These are phyloP conservation scores for Thraustotheca clavata DNA, from an alignment of 352 stramenopile species.

Conservation along the genomic window DNA sequence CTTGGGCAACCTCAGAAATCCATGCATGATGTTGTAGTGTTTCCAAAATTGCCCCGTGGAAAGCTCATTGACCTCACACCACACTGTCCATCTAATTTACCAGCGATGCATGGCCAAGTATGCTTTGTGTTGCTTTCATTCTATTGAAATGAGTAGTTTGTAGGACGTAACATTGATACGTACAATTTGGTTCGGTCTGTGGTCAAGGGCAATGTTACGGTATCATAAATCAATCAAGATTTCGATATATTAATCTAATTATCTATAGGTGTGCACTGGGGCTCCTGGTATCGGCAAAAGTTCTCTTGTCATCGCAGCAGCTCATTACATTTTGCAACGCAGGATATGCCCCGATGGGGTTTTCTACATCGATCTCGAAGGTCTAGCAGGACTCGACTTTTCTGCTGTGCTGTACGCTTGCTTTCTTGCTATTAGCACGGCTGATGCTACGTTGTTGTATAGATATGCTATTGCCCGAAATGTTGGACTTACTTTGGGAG, in stretches of 20 bases:
- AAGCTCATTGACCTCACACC: slow-evolving; percentile 54
- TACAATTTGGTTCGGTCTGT: slow-evolving; percentile 71
- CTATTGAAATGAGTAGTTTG: slow-evolving; percentile 37
- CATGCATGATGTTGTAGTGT: slow-evolving; percentile 60
- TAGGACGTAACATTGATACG: slow-evolving; percentile 68
- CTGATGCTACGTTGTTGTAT: neutral
- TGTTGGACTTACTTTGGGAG: slow-evolving; percentile 56
- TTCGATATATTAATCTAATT: neutral
- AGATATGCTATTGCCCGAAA: slow-evolving; percentile 69
- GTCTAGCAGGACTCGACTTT: slow-evolving; percentile 39
- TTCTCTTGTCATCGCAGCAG: slow-evolving; percentile 71
- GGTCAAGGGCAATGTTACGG: slow-evolving; percentile 61
- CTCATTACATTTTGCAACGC: slow-evolving; percentile 68
- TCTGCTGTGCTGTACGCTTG: slow-evolving; percentile 46
- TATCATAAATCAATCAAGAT: neutral
- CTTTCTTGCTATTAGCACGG: neutral
- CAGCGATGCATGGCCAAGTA: slow-evolving; percentile 69
- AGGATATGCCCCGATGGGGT: slow-evolving; percentile 71
- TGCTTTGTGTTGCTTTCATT: neutral
- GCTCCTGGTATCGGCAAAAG: slow-evolving; percentile 74
- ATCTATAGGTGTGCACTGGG: slow-evolving; percentile 36
- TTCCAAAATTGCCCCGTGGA: slow-evolving; percentile 52
- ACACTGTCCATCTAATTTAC: slow-evolving; percentile 60
- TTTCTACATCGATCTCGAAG: slow-evolving; percentile 79
- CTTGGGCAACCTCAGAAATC: slow-evolving; percentile 25